Percentiles rank a stretch among this genome's conserved stretches.
phyloP scores from a whole-genome alignment of 2,329 filamentous ascomycete species.

The Raffaelea deltoideospora region DNA sequence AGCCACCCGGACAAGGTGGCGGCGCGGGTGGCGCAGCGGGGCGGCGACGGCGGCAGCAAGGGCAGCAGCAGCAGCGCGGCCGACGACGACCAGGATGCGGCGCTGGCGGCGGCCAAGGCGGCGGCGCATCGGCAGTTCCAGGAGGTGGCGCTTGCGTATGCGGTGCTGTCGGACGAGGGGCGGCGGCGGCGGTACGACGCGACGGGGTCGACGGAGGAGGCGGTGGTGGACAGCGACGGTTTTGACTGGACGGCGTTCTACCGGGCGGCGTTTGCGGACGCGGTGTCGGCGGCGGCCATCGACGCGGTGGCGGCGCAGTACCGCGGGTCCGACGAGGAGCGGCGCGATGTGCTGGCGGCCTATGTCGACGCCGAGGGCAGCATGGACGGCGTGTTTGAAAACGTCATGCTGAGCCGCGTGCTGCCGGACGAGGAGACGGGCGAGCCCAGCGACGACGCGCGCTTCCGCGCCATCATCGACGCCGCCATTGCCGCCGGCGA shows the following conservation, averaged over 20 bases:
- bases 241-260: conserved; percentile 92
- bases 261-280: conserved; percentile 63
- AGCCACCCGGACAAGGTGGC: conserved; percentile 59
- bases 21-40: neutral
- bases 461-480: conserved; percentile 71
- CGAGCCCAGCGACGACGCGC: conserved; percentile 76
- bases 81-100: neutral
- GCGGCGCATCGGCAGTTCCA: conserved; percentile 73
- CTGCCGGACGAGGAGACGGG: too few species aligned
- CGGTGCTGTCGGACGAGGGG: conserved; percentile 69
- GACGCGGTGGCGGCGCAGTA: conserved; percentile 63
- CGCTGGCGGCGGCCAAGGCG: conserved; percentile 33
- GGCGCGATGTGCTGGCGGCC: conserved; percentile 57
- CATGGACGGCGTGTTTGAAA: conserved; percentile 63
- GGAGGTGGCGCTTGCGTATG: conserved; percentile 83
- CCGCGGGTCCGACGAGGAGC: conserved; percentile 76
- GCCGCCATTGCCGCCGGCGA: conserved; percentile 57
- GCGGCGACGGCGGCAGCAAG: conserved; percentile 18
- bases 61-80: too few species aligned
- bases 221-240: conserved; percentile 58
- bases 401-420: conserved; percentile 75
- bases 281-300: conserved; percentile 61
- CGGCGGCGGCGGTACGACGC: conserved; percentile 77
- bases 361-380: conserved; percentile 61
- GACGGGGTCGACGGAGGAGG: conserved; percentile 79